phyloP scores from a whole-genome alignment of 495 filamentous ascomycete genomes.

The Penicillium paradoxum region DNA sequence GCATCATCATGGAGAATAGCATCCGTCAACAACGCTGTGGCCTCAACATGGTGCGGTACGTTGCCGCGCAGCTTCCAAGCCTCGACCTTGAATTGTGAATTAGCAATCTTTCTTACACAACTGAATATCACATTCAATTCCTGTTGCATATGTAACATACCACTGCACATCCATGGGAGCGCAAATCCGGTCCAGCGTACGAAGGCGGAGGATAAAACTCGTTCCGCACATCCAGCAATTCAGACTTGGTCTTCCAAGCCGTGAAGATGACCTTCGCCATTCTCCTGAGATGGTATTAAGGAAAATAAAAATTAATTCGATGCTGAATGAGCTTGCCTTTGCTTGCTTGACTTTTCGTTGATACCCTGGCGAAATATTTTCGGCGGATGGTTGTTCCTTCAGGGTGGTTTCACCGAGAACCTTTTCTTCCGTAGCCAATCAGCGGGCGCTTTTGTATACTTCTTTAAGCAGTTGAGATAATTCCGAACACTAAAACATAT shows the following conservation, averaged over 20 bases:
- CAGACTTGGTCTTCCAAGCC: constrained; percentile 64
- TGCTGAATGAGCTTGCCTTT: background rate
- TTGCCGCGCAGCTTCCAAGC: constrained; percentile 63
- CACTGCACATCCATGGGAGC: constrained; percentile 41
- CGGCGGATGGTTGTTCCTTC: constrained; percentile 16
- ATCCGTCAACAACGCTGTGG: constrained; percentile 70
- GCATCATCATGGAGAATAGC: constrained; percentile 64
- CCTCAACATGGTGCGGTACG: constrained; percentile 77
- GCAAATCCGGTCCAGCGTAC: constrained; percentile 35
- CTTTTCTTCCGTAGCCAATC: constrained; percentile 3
- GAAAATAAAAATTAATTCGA: background rate
- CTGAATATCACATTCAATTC: background rate
- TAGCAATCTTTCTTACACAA: background rate
- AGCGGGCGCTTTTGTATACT: background rate
- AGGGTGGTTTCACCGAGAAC: constrained; percentile 7
- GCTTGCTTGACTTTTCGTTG: background rate
- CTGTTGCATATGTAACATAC: constrained; percentile 29
- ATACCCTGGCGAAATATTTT: constrained; percentile 11
- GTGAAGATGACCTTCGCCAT: constrained; percentile 78
- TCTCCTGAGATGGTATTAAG: background rate
- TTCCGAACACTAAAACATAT: too few relatives aligned
- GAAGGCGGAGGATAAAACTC: constrained; percentile 56
- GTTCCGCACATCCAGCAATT: constrained; percentile 61
- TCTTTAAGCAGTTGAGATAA: background rate
- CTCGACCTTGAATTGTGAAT: constrained; percentile 29